A percentile compares a stretch with the other conserved stretches of the same genome.
Evolutionary conservation across 1,284 basidiomycete species (phyloP).

Genomic region (Cryptococcus wingfieldii): DNA sequence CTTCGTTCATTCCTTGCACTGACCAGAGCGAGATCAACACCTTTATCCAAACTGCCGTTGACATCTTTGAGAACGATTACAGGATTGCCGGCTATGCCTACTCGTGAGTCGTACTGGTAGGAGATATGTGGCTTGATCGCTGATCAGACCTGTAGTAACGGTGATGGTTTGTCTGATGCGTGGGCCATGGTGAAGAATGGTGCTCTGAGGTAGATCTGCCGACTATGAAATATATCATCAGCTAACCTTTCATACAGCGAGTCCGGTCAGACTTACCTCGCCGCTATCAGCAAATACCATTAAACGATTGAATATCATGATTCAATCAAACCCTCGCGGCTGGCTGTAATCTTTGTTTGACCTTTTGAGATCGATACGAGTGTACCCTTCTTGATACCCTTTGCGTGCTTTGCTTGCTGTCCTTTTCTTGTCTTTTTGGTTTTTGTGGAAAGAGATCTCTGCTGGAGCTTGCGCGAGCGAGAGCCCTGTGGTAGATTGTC

Average conservation of each 20-base stretch:
- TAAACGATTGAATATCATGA: slow-evolving; percentile 5
- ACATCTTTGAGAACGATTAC: slow-evolving; percentile 39
- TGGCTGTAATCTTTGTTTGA: neutral
- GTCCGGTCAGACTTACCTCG: slow-evolving; percentile 44
- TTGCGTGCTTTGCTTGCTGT: neutral
- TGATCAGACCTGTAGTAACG: slow-evolving; percentile 8
- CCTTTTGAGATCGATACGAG: neutral
- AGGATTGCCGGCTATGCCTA: slow-evolving; percentile 42
- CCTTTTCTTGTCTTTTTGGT: neutral
- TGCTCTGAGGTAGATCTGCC: slow-evolving; percentile 26
- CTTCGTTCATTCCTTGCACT: slow-evolving; percentile 39
- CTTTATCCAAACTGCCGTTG: slow-evolving; percentile 47
- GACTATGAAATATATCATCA: slow-evolving; percentile 3
- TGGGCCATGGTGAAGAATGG: slow-evolving; percentile 40
- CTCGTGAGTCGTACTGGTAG: slow-evolving; percentile 10
- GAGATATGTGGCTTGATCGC: neutral
- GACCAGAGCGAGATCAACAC: slow-evolving; percentile 41
- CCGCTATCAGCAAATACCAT: slow-evolving; percentile 42
- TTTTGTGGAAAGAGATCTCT: no score
- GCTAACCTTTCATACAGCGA: slow-evolving; percentile 12
- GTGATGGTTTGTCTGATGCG: slow-evolving; percentile 27
- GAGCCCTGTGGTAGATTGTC: no score
- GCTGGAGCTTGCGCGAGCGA: no score
- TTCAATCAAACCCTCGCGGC: neutral
- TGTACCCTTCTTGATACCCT: neutral